A percentile compares a stretch with the other conserved stretches of the same genome.
Evolutionary conservation across 108 stramenopile species (phyloP).

Genomic region (Asterionellopsis glacialis): DNA sequence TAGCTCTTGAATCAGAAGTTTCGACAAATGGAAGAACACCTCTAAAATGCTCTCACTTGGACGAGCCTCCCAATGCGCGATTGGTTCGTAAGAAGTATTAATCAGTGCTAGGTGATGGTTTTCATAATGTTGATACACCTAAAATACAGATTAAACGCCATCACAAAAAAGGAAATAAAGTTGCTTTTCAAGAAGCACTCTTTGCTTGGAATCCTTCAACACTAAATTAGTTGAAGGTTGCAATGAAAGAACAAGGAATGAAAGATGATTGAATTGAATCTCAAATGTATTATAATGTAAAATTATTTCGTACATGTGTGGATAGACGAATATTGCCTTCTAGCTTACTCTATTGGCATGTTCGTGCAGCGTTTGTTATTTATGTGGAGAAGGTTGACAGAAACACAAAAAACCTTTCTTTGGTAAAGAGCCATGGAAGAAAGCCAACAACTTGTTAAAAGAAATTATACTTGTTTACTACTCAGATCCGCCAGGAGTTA

Average conservation of each 20-base stretch:
- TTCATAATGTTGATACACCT: slow-evolving; percentile 17
- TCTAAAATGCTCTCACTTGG: slow-evolving; percentile 6
- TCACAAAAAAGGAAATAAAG: slow-evolving; percentile 7
- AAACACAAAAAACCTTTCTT: slow-evolving; percentile 24
- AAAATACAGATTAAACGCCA: slow-evolving; percentile 6
- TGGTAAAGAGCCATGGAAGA: slow-evolving; percentile 25
- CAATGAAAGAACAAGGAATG: not conserved
- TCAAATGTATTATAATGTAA: not conserved
- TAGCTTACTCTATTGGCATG: slow-evolving; percentile 19
- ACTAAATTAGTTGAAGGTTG: not conserved
- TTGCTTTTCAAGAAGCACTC: slow-evolving; percentile 1
- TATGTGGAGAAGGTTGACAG: slow-evolving; percentile 17
- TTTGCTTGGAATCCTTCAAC: not conserved
- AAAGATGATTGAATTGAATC: not conserved
- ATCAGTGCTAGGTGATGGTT: slow-evolving; percentile 17
- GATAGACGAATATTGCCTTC: slow-evolving; percentile 6
- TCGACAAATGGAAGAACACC: not conserved
- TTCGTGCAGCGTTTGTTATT: slow-evolving; percentile 24
- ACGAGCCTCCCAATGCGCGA: slow-evolving; percentile 11
- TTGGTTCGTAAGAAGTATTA: slow-evolving; percentile 8
- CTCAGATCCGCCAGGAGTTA: slow-evolving; percentile 27
- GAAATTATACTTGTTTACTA: slow-evolving; percentile 25
- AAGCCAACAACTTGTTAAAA: slow-evolving; percentile 26
- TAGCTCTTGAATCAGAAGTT: no score
- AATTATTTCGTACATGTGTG: not conserved